phyloP scores from a whole-genome alignment of 1,139 yeast genomes.

The Schwanniomyces etchellsii region DNA sequence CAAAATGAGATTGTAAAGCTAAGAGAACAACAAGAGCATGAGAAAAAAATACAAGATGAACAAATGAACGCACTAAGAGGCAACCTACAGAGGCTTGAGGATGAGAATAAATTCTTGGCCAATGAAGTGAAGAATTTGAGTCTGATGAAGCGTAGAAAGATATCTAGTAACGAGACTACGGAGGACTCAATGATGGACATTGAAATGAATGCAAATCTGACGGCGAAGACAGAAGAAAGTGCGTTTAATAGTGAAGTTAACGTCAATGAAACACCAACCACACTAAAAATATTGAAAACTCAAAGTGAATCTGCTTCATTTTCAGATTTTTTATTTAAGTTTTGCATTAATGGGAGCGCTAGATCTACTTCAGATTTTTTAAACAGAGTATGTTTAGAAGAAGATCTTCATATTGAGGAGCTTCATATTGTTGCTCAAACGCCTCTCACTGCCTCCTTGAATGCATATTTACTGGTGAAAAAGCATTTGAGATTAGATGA shows the following conservation, averaged over 20 bases:
- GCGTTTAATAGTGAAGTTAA: background rate
- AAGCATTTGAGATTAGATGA: slow-evolving; percentile 41
- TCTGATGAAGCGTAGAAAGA: slow-evolving; percentile 11
- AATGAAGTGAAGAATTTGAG: slow-evolving; percentile 30
- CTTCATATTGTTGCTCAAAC: slow-evolving; percentile 24
- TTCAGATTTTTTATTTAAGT: slow-evolving; percentile 31
- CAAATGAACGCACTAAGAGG: slow-evolving; percentile 38
- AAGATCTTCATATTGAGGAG: slow-evolving; percentile 24
- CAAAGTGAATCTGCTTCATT: slow-evolving; percentile 32
- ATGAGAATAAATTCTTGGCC: slow-evolving; percentile 62
- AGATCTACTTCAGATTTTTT: slow-evolving; percentile 46
- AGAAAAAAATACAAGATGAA: slow-evolving; percentile 29
- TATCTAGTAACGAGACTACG: background rate
- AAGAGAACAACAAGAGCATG: slow-evolving; percentile 23
- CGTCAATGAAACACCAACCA: background rate
- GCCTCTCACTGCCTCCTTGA: slow-evolving; percentile 27
- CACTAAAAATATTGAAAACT: slow-evolving; percentile 16
- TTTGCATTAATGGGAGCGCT: slow-evolving; percentile 45
- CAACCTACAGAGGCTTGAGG: slow-evolving; percentile 53
- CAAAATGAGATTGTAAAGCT: slow-evolving; percentile 40
- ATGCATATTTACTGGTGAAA: slow-evolving; percentile 34
- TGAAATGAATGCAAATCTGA: slow-evolving; percentile 1
- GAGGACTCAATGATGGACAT: slow-evolving; percentile 4
- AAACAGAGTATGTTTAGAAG: slow-evolving; percentile 38
- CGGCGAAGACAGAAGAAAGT: background rate